These are phyloP conservation scores for Lepidopterella palustris DNA, from an alignment of 495 filamentous ascomycete species.

Conservation along the genomic window DNA sequence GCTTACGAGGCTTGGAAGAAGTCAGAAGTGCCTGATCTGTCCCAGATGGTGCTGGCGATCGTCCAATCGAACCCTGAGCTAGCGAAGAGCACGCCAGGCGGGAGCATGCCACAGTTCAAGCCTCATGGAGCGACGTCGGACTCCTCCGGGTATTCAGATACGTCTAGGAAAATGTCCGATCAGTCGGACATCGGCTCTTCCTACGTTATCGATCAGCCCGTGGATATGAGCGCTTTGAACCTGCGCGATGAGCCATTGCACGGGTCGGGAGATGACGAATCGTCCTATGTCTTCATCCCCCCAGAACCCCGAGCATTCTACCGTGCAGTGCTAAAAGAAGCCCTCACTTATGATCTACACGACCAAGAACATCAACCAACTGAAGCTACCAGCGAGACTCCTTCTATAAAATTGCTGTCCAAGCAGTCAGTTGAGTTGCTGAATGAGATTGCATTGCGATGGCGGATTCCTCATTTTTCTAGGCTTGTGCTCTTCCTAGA, in stretches of 20 bases:
- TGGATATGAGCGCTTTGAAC: constrained; percentile 68
- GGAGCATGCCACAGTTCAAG: constrained; percentile 48
- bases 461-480: constrained; percentile 83
- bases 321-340: constrained; percentile 67
- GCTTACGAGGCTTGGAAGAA: constrained; percentile 87
- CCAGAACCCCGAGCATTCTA: constrained; percentile 76
- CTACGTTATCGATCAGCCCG: constrained; percentile 69
- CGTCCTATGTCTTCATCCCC: constrained; percentile 79
- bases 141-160: constrained; percentile 51
- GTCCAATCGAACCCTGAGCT: constrained; percentile 81
- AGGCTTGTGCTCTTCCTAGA: constrained; percentile 78
- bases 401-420: constrained; percentile 62
- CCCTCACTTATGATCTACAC: constrained; percentile 60
- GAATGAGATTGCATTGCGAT: constrained; percentile 76
- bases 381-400: constrained; percentile 47
- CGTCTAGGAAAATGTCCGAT: constrained; percentile 50
- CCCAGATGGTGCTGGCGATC: constrained; percentile 88
- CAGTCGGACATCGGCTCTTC: constrained; percentile 41
- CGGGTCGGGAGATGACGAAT: constrained; percentile 43
- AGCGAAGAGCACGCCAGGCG: constrained; percentile 56
- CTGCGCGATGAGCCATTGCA: constrained; percentile 47
- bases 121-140: constrained; percentile 41
- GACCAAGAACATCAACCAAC: constrained; percentile 50
- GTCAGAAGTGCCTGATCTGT: constrained; percentile 70
- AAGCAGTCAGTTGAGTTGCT: constrained; percentile 77